phyloP scores from a whole-genome alignment of 257 asterid species.

The Nicotiana undulata region DNA sequence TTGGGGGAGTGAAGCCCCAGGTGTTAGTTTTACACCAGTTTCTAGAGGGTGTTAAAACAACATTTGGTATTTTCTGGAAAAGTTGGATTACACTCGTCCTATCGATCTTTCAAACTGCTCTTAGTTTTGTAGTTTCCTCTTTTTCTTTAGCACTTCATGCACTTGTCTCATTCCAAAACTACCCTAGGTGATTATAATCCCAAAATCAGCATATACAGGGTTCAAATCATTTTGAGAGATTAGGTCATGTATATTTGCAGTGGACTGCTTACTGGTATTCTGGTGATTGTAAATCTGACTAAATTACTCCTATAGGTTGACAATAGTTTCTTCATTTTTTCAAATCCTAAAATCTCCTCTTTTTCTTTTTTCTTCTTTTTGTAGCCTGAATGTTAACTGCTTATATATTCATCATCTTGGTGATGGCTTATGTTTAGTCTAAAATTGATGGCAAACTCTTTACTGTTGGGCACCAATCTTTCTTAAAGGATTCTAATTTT shows the following conservation, averaged over 20 bases:
- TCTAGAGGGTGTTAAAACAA: background rate
- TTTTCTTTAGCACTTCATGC: background rate
- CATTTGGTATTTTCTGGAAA: background rate
- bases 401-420: background rate
- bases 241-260: background rate
- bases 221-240: constrained; percentile 3
- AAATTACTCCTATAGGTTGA: background rate
- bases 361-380: background rate
- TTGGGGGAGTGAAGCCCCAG: background rate
- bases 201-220: background rate
- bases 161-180: background rate
- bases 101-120: background rate
- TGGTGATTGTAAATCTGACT: constrained; percentile 5
- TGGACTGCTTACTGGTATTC: background rate
- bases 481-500: background rate
- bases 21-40: background rate
- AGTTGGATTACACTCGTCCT: background rate
- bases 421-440: background rate
- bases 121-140: background rate
- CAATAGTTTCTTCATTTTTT: background rate
- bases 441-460: background rate
- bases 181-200: background rate
- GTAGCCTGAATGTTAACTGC: background rate
- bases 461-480: background rate
- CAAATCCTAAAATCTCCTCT: background rate